Evolutionary conservation across 805 yeast genomes (phyloP), one percentile per base, ranked within the genome.

Genomic region (Yamadazyma nakazawae): DNA sequence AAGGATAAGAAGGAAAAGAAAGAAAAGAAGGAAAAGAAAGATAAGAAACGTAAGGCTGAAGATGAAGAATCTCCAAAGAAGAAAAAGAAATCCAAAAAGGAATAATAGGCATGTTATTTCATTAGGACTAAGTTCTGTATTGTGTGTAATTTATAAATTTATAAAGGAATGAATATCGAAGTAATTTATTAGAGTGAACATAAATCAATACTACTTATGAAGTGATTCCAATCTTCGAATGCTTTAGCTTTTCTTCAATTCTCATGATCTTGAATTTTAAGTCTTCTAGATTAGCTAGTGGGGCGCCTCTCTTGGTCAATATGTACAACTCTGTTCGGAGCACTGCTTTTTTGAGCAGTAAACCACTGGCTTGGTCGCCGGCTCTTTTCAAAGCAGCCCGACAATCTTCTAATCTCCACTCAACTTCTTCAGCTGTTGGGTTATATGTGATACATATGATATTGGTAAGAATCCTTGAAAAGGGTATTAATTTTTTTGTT

Each of bases 11-110:
- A 66, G 50, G 61, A 78, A 41, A 75, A 78, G 74, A 76, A 77
- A 68, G 74, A 61, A 50, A 68, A 74, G 64, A 71, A 78, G 66
- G 62, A 78, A 38, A 75, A 78, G 75, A 77, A 77, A 69, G 75
- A 60, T 46, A 67, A 73, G 63, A 68, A 74, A 58, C 58, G 58
- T 39, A 64, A 62, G 37, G 68, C 64, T 42, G 58, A 54, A 13
- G 65, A 78, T 56, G 73, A 77, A 61, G 60, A 66, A 50, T 65
- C 74, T 42, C 74, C 76, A 62, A 75, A 78, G 65, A 75, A 74
- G 68, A 78, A 79, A 71, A 74, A 80, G 66, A 43, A 43, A 26
- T 62, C 72, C 37, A 68, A 68, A 60, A 68, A 70, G 48, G 52
- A 61, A 19, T 50, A 48, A 37, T 24, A 45, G 19, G 42, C 47